These are phyloP conservation scores for Xylaria sp. DNA, from an alignment of 2,329 filamentous ascomycete species.

Conservation along the genomic window DNA sequence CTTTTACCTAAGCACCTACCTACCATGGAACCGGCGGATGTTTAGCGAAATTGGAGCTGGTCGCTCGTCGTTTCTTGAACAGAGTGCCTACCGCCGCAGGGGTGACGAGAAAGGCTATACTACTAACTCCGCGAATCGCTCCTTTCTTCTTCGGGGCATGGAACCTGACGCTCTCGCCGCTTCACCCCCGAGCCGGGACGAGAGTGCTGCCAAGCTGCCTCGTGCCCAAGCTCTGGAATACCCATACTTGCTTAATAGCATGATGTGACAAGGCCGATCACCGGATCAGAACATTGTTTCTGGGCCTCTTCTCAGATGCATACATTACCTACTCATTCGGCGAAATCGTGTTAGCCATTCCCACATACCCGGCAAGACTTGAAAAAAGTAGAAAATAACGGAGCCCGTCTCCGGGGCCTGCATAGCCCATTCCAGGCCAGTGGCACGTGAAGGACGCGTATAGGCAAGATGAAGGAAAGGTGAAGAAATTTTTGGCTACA, in stretches of 20 bases:
- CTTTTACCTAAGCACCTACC: not conserved
- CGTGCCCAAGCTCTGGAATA: too few relatives aligned
- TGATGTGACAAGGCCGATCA: not conserved
- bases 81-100: not conserved
- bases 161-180: too few relatives aligned
- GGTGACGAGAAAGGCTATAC: too few relatives aligned
- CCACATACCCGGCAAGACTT: not conserved
- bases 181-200: too few relatives aligned
- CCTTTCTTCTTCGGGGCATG: too few relatives aligned
- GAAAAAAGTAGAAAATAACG: not conserved
- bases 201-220: too few relatives aligned
- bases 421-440: conserved; percentile 1
- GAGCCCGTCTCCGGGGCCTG: not conserved
- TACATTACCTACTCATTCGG: not conserved
- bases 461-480: not conserved
- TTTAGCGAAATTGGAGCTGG: not conserved
- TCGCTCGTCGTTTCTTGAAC: not conserved
- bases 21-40: not conserved
- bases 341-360: not conserved
- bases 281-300: not conserved
- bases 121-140: too few relatives aligned
- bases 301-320: not conserved
- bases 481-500: conserved; percentile 13
- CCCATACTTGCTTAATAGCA: too few relatives aligned
- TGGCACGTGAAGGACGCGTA: conserved; percentile 4